Evolutionary conservation across 306 rosid genomes (phyloP).

Genomic region (Sindora glabra): DNA sequence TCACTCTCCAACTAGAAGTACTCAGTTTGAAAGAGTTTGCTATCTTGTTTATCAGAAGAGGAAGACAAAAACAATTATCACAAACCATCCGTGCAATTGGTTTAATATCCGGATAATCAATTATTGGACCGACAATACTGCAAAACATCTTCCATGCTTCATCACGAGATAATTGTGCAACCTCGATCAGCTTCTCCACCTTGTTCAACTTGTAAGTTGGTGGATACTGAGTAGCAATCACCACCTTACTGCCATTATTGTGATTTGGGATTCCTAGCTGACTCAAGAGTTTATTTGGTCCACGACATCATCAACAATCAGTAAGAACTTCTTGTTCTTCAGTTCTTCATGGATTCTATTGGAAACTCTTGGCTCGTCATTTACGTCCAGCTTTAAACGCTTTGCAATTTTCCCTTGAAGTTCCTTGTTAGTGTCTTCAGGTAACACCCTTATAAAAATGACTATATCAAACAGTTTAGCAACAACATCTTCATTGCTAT

Average conservation of each 20-base stretch:
- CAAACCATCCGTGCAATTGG: background rate
- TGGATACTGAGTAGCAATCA: background rate
- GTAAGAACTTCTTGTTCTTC: background rate
- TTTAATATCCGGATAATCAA: background rate
- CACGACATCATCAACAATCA: constrained; percentile 11
- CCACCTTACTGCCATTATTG: background rate
- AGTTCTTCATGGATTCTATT: background rate
- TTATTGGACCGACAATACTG: background rate
- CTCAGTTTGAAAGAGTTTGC: background rate
- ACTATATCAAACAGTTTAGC: background rate
- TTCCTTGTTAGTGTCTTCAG: background rate
- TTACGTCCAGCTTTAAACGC: background rate
- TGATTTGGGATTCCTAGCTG: background rate
- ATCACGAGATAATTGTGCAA: background rate
- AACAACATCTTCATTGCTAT: background rate
- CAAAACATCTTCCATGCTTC: constrained; percentile 14
- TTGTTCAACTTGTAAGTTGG: background rate
- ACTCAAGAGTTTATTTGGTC: background rate
- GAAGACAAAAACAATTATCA: constrained; percentile 1
- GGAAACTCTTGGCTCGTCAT: too few relatives aligned
- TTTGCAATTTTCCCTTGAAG: background rate
- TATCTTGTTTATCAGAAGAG: background rate
- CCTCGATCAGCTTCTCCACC: background rate
- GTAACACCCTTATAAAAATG: too few relatives aligned
- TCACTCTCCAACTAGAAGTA: background rate